Evolutionary conservation across 78 protist species (phyloP).

Genomic region (Polysphondylium violaceum): DNA sequence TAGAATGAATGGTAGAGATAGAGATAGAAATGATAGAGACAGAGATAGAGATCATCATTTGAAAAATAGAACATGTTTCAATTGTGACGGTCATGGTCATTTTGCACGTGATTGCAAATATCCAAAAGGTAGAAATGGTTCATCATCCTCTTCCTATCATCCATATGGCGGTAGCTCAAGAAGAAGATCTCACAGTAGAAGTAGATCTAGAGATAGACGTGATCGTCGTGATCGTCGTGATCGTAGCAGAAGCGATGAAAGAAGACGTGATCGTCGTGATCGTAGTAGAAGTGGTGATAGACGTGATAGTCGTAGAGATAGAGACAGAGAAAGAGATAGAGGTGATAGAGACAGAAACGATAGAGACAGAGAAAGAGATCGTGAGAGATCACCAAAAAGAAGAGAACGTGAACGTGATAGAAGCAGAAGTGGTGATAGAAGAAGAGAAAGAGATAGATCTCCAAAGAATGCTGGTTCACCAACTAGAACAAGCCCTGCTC

Average conservation of each 20-base stretch:
- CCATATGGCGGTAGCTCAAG: background rate
- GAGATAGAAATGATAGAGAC: conserved; percentile 29
- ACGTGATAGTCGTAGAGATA: background rate
- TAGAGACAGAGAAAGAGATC: conserved; percentile 31
- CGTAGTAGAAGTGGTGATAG: background rate
- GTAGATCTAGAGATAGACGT: conserved; percentile 24
- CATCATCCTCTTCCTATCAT: background rate
- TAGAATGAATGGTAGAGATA: background rate
- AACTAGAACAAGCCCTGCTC: no score
- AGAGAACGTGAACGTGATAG: conserved; percentile 1
- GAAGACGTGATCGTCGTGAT: conserved; percentile 9
- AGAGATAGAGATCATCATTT: conserved; percentile 27
- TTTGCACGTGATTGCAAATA: conserved; percentile 4
- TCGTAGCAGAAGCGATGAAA: background rate
- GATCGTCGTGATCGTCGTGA: background rate
- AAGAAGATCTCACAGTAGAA: background rate
- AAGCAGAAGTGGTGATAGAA: background rate
- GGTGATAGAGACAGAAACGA: background rate
- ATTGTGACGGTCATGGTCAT: conserved; percentile 21
- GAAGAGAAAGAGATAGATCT: conserved; percentile 55
- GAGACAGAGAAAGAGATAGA: conserved; percentile 28
- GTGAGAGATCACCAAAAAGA: background rate
- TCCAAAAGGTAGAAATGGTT: background rate
- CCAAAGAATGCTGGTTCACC: no score
- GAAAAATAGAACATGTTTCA: conserved; percentile 37